Percentiles rank a stretch among this genome's conserved stretches.
Evolutionary conservation across 345 rosid genomes (phyloP).

Genomic region (Hirschfeldia incana): DNA sequence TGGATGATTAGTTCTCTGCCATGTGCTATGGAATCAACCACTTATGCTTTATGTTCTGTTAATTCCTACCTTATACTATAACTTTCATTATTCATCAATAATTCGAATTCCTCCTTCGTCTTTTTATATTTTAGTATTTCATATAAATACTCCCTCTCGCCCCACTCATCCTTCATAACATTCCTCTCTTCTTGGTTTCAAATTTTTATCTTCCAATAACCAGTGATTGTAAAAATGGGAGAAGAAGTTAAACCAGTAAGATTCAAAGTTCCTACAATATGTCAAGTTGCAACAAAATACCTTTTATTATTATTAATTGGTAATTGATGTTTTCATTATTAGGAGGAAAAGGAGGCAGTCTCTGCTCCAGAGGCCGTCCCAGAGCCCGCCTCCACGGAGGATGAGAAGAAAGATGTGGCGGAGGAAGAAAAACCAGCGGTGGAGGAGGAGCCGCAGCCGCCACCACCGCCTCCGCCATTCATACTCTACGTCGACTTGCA

Average conservation of each 20-base stretch:
- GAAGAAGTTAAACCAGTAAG: constrained; percentile 76
- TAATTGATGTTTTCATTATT: constrained; percentile 16
- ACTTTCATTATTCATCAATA: constrained; percentile 32
- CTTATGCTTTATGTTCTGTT: constrained; percentile 44
- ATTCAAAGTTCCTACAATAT: not conserved
- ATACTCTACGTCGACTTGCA: constrained; percentile 80
- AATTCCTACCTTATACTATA: constrained; percentile 34
- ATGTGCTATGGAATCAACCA: constrained; percentile 56
- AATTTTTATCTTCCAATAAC: not conserved
- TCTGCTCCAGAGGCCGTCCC: constrained; percentile 38
- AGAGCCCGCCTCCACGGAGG: constrained; percentile 23
- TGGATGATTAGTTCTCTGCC: constrained; percentile 42
- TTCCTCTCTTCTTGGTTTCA: not conserved
- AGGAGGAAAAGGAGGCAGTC: constrained; percentile 47
- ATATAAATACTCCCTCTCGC: constrained; percentile 28
- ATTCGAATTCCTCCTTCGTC: constrained; percentile 12
- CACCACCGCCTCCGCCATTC: constrained; percentile 65
- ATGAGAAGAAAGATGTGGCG: constrained; percentile 42
- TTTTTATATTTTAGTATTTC: constrained; percentile 11
- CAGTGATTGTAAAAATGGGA: constrained; percentile 49
- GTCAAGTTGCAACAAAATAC: not conserved
- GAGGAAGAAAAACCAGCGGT: constrained; percentile 42
- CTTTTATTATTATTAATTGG: not conserved
- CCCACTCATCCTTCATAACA: constrained; percentile 17
- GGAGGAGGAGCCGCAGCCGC: constrained; percentile 45